Base-by-base conservation (phyloP, 169 alveolate genomes). In the Cryptosporidium bovis region DNA sequence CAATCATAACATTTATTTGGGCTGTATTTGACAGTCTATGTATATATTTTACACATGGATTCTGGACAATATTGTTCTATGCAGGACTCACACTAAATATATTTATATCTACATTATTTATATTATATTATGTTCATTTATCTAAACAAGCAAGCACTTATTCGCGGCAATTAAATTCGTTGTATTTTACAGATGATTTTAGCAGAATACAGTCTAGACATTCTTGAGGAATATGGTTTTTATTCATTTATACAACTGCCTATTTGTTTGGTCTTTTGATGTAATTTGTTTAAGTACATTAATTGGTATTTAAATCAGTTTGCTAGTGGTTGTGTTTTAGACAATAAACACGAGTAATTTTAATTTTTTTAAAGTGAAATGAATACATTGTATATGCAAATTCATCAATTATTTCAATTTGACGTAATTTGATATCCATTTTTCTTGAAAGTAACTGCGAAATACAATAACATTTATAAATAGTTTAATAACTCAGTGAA, bases 161-260 rank as follows among this genome's bases (percentile, higher is more conserved):
- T 71, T 27, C 68, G 58, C 66, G 84, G 48, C 84, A 71, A 71
- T 33, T 71, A 53, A 51, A 71, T 55, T 71, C 84, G 29, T 34
- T 71, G 29, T 71, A 71, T 36, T 55, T 71, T 71, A 71, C 84
- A 0, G 84, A 71, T 12, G 84, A 71, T 29, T 71, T 53, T 55
- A 71, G 84, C 40, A 71, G 84, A 36, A 71, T 71, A 31, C 84
- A 71, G 40, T 71, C 84, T 18, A 71, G 84, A 29, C 69, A 71
- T 51, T 51, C 64, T 3, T 71, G 33, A 58, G 12, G 8, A 53
- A 53, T 13, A n/a, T 13, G 4, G 64, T n/a, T 53, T 53, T 24
- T 24, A 24, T 24, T 24, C 27, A 24, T 24, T 24, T 24, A 24
- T 24, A 24, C 27, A 24, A 24, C 27, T 24, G 27, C 27, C 27